A percentile compares a stretch with the other conserved stretches of the same genome.
Evolutionary conservation across 805 yeast species (phyloP).

Genomic region (Trichomonascus vanleenenianus): DNA sequence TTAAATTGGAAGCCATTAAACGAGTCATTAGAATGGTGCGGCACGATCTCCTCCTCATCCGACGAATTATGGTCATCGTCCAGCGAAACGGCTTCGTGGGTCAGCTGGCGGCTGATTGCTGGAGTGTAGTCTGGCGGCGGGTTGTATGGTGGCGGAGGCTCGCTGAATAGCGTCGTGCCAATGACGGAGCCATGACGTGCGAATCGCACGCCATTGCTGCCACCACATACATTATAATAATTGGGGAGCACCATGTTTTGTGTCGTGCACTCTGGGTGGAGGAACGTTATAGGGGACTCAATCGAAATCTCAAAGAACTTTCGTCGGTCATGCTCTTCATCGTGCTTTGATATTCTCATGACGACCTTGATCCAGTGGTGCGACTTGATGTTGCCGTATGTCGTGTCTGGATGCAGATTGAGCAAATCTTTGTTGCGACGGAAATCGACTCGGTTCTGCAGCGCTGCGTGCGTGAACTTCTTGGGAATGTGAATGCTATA

Average conservation of each 20-base stretch:
- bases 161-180: too few species aligned
- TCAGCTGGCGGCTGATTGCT: too few species aligned
- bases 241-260: slow-evolving; percentile 32
- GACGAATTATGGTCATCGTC: too few species aligned
- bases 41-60: too few species aligned
- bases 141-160: too few species aligned
- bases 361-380: slow-evolving; percentile 96
- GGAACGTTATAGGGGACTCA: slow-evolving; percentile 85
- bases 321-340: slow-evolving; percentile 47
- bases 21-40: too few species aligned
- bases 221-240: slow-evolving; percentile 17
- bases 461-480: slow-evolving; percentile 33
- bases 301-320: slow-evolving; percentile 92
- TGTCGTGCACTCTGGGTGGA: slow-evolving; percentile 55
- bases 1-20: too few species aligned
- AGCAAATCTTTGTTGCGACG: slow-evolving; percentile 39
- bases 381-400: slow-evolving; percentile 68
- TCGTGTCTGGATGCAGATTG: slow-evolving; percentile 71
- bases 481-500: slow-evolving; percentile 81
- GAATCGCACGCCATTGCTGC: not conserved
- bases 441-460: too few species aligned
- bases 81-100: too few species aligned
- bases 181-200: not conserved
- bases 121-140: too few species aligned
- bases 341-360: slow-evolving; percentile 63